A percentile compares a stretch with the other conserved stretches of the same genome.
Evolutionary conservation across 768 basidiomycete species (phyloP).

Genomic region (Tylopilus rubrobrunneus): DNA sequence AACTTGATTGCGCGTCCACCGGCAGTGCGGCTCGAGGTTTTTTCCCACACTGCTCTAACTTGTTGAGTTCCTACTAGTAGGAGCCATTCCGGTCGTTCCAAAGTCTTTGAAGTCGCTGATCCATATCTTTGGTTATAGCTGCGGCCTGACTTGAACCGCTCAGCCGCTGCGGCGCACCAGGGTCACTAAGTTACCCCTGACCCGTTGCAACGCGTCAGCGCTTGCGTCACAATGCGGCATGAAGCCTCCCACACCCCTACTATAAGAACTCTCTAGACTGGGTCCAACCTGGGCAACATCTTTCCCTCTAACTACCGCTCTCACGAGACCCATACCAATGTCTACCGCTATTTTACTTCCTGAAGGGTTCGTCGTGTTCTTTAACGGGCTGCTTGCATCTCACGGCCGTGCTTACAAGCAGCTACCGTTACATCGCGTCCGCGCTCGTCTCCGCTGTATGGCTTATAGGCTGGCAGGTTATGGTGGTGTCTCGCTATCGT

Average conservation of each 20-base stretch:
- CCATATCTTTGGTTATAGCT: too few relatives aligned
- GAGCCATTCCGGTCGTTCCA: too few relatives aligned
- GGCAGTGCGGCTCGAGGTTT: too few relatives aligned
- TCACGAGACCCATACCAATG: neutral
- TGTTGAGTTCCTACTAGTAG: too few relatives aligned
- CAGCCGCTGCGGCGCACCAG: too few relatives aligned
- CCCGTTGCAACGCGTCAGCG: neutral
- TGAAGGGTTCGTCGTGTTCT: neutral
- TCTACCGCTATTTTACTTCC: neutral
- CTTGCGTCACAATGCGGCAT: neutral
- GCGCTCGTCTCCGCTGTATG: conserved; percentile 23
- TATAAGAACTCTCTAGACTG: neutral
- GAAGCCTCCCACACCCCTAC: neutral
- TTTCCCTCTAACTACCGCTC: neutral
- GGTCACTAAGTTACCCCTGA: neutral
- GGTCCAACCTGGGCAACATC: neutral
- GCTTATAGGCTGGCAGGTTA: conserved; percentile 24
- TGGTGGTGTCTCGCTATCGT: conserved; percentile 22
- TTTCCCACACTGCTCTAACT: too few relatives aligned
- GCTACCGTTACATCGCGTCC: conserved; percentile 2
- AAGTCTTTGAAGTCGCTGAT: too few relatives aligned
- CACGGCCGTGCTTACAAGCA: neutral
- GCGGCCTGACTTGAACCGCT: too few relatives aligned
- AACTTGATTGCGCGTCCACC: too few relatives aligned
- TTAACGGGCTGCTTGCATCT: neutral